Base-by-base conservation (phyloP, 2,329 filamentous ascomycete species). In the Ophiosphaerella korrae region DNA sequence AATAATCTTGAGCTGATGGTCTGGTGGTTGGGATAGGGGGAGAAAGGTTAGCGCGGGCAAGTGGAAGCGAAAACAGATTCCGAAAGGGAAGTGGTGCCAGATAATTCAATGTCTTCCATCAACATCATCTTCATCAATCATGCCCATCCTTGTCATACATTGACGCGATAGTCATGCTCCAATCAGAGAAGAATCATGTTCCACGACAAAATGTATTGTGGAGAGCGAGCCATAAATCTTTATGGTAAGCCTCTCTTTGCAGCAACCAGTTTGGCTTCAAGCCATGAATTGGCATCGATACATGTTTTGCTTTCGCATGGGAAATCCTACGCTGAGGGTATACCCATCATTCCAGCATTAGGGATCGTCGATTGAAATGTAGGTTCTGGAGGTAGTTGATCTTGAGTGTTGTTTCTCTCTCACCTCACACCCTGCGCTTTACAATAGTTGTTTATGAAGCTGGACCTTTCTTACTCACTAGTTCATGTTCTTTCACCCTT, bases 81-180 rank as follows among this genome's bases (percentile, higher is more conserved):
- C 14, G 34, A 53, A 53, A 46, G 41, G 54, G 41, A 59, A 52
- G 42, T 60, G 29, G 37, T 50, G 42, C 52, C 50, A 52, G 18
- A 21, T 21, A 21, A 4, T 21, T 21, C 5, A 13, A 23, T 24
- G 24, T 32, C 26, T 32, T 18, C 37, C 48, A 49, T 35, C 29
- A 26, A 29, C 38, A 23, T 40, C 45, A 36, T 49, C 48, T 47
- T 34, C 12, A 5, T 42, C 6, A 11, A 24, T 26, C 42, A 38
- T 31, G 34, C 18, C 37, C 24, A 5, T 18, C 21, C 35, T 32
- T 33, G 14, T 24, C 18, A 11, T 9, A n/a, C 42, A 13, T 31
- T 37, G 16, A 29, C 26, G 11, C 21, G 8, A 45, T 44, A 7
- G 18, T 44, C 9, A 13, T 44, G 5, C 9, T 36, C 3, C 14